A percentile compares a stretch with the other conserved stretches of the same genome.
These are phyloP conservation scores for Scheffersomyces lignicola DNA, from an alignment of 1,139 yeast genomes.

Conservation along the genomic window DNA sequence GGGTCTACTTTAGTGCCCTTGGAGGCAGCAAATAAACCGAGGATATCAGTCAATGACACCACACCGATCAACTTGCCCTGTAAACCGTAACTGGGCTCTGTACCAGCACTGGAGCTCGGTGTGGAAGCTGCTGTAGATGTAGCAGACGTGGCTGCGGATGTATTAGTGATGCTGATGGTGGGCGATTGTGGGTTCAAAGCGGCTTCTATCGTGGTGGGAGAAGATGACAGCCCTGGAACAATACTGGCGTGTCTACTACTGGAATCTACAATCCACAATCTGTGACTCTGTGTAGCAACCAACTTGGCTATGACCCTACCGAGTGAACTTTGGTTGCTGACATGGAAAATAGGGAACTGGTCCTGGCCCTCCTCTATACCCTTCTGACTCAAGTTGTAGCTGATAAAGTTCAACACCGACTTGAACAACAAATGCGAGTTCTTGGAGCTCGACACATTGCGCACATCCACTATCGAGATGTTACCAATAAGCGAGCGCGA, in stretches of 20 bases:
- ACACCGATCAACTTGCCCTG: conserved; percentile 88
- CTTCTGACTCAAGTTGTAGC: conserved; percentile 80
- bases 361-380: conserved; percentile 95
- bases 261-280: conserved; percentile 88
- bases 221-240: conserved; percentile 11
- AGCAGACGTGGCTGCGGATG: conserved; percentile 12
- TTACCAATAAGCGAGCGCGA: conserved; percentile 79
- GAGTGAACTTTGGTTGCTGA: conserved; percentile 71
- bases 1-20: conserved; percentile 77
- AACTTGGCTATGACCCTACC: conserved; percentile 91
- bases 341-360: conserved; percentile 95
- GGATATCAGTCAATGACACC: conserved; percentile 83
- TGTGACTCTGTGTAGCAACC: conserved; percentile 91
- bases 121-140: conserved; percentile 13
- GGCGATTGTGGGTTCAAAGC: conserved; percentile 10
- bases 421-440: conserved; percentile 79
- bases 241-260: conserved; percentile 11
- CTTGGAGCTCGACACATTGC: conserved; percentile 79
- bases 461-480: conserved; percentile 91
- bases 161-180: neutral
- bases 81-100: conserved; percentile 30
- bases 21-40: conserved; percentile 75
- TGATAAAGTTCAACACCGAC: conserved; percentile 82
- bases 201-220: conserved; percentile 23
- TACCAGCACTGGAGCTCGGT: conserved; percentile 16